These are phyloP conservation scores for Xylaria sp. DNA, from an alignment of 2,329 filamentous ascomycete genomes.

Conservation along the genomic window DNA sequence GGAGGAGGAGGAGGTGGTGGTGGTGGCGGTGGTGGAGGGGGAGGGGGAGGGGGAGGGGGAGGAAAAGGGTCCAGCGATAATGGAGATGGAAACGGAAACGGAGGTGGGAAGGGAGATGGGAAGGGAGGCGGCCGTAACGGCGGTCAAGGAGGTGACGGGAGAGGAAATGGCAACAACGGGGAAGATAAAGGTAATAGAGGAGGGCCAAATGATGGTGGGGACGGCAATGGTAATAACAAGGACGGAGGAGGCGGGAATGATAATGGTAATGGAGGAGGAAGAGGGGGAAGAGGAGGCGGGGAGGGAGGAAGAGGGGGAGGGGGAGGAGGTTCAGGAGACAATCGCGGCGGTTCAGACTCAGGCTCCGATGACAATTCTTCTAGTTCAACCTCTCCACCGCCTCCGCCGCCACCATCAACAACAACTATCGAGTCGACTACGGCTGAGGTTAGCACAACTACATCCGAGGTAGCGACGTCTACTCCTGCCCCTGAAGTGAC, in stretches of 20 bases:
- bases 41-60: background rate
- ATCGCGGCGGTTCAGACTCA: background rate
- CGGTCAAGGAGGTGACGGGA: background rate
- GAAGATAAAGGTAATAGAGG: background rate
- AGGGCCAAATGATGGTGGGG: background rate
- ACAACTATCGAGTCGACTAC: background rate
- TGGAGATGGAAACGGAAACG: background rate
- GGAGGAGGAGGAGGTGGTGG: background rate
- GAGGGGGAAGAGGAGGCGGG: background rate
- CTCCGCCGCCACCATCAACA: background rate
- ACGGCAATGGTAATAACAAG: background rate
- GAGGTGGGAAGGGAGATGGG: background rate
- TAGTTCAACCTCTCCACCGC: slow-evolving; percentile 3
- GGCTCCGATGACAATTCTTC: slow-evolving; percentile 1
- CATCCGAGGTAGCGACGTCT: slow-evolving; percentile 14
- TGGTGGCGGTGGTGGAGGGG: too few species aligned
- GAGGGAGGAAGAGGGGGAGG: background rate
- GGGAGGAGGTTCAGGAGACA: background rate
- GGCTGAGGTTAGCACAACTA: slow-evolving; percentile 13
- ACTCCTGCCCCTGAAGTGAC: slow-evolving; percentile 9
- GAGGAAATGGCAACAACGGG: background rate
- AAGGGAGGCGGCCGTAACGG: background rate
- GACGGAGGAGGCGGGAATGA: background rate
- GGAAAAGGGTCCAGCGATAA: background rate
- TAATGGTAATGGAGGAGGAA: background rate